Evolutionary conservation across 306 rosid species (phyloP).

Genomic region (Prunus mume): DNA sequence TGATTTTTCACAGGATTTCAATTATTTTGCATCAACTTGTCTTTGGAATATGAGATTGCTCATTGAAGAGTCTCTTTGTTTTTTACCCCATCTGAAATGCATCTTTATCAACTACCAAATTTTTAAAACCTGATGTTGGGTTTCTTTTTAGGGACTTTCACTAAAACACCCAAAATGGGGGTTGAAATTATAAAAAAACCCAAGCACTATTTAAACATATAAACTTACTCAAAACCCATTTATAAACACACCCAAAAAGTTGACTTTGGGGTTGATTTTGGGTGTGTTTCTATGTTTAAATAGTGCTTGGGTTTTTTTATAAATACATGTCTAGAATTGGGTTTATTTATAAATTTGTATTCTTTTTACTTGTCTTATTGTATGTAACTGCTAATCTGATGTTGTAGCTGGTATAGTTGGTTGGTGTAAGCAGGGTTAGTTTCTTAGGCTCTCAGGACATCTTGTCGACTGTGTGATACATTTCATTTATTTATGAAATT

Average conservation of each 20-base stretch:
- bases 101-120: background rate
- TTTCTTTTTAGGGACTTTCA: background rate
- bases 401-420: background rate
- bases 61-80: background rate
- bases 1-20: background rate
- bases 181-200: too few relatives aligned
- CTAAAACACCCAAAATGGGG: too few relatives aligned
- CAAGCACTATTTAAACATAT: too few relatives aligned
- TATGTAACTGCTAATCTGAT: background rate
- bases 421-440: background rate
- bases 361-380: background rate
- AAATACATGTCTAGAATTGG: too few relatives aligned
- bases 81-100: background rate
- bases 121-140: background rate
- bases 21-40: background rate
- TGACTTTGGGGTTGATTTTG: too few relatives aligned
- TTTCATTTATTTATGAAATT: background rate
- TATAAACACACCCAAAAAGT: too few relatives aligned
- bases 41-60: background rate
- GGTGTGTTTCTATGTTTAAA: too few relatives aligned
- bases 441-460: background rate
- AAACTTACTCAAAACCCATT: too few relatives aligned
- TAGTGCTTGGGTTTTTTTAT: too few relatives aligned
- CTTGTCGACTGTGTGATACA: background rate
- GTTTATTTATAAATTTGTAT: too few relatives aligned